Percentiles rank a stretch among this genome's conserved stretches.
phyloP scores from a whole-genome alignment of 441 rosid species.

The Daphne laureola region DNA sequence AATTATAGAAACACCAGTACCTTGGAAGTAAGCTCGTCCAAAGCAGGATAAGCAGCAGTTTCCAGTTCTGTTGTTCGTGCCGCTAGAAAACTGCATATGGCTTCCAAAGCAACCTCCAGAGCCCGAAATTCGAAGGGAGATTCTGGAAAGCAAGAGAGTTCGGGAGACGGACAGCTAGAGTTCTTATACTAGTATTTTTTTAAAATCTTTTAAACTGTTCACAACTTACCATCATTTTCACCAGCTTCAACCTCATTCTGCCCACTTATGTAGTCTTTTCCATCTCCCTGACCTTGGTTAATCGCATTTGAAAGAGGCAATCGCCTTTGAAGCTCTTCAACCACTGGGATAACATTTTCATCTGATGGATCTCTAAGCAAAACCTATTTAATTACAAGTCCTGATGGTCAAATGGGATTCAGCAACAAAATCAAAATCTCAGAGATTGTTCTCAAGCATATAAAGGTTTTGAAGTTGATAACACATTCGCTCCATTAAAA shows the following conservation, averaged over 20 bases:
- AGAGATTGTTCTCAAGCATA: background rate
- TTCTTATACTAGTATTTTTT: background rate
- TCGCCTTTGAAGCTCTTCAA: conserved; percentile 79
- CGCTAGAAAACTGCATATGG: conserved; percentile 72
- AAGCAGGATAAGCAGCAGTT: conserved; percentile 87
- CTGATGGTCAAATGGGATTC: too few species aligned
- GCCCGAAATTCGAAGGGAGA: conserved; percentile 89
- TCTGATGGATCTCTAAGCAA: conserved; percentile 71
- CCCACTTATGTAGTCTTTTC: conserved; percentile 32
- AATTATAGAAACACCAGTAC: conserved; percentile 16
- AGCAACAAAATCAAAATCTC: background rate
- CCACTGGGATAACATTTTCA: conserved; percentile 70
- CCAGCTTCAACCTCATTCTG: conserved; percentile 54
- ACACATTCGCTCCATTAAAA: background rate
- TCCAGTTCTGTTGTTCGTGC: conserved; percentile 84
- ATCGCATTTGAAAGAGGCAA: conserved; percentile 35
- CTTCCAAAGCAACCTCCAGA: conserved; percentile 82
- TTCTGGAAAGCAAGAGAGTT: conserved; percentile 28
- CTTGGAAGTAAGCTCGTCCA: conserved; percentile 89
- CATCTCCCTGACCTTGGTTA: conserved; percentile 38
- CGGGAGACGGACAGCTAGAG: conserved; percentile 8
- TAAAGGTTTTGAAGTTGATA: background rate
- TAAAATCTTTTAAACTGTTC: background rate
- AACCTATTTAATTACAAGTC: conserved; percentile 33
- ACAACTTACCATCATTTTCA: conserved; percentile 72